Evolutionary conservation across 1,284 basidiomycete genomes (phyloP), one percentile per base, ranked within the genome.

Genomic region (Omphalotus olearius): DNA sequence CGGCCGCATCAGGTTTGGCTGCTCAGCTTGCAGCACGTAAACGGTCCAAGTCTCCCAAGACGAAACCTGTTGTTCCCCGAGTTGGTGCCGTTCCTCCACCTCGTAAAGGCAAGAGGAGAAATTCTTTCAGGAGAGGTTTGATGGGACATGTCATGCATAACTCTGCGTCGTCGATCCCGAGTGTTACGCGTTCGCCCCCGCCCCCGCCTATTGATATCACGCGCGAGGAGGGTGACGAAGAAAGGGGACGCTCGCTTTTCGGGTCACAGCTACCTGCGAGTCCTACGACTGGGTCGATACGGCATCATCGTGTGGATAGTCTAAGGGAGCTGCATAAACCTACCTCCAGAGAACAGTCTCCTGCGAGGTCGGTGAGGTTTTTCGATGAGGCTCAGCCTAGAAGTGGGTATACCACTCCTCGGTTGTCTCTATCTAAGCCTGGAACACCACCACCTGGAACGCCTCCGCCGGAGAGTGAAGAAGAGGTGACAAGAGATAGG

Each of bases 351-450:
- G 53, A 54, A 14, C 48, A 50, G 13, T 52, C 50, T 2, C 54
- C 54, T 42, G 50, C 54, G 10, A 46, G 54, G 11, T 52, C 50
- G 28, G 41, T 55, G 3, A 45, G 54, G 43, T 55, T 51, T 33
- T 39, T 55, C 23, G 54, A 55, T 25, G 54, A 55, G 10, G 42
- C 45, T 11, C 45, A 40, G 2, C 17, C 17, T 35, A 47, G 45
- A 18, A 25, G 51, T 37, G 45, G 51, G 37, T 9, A 37, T 10
- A 42, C 39, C 9, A 52, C 51, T 1, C 51, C 51, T 6, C 38
- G 51, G 11, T 20, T 42, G 13, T 33, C 25, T 35, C 26, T 14
- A 26, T 35, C 41, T n/a, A 20, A 13, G 18, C 47, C 38, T 6
- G 38, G 26, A 11, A 48, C 47, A 14, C 47, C 28, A 18, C 40